Base-by-base conservation (phyloP, 108 stramenopile genomes). In the Cyclostephanos tholiformis region DNA sequence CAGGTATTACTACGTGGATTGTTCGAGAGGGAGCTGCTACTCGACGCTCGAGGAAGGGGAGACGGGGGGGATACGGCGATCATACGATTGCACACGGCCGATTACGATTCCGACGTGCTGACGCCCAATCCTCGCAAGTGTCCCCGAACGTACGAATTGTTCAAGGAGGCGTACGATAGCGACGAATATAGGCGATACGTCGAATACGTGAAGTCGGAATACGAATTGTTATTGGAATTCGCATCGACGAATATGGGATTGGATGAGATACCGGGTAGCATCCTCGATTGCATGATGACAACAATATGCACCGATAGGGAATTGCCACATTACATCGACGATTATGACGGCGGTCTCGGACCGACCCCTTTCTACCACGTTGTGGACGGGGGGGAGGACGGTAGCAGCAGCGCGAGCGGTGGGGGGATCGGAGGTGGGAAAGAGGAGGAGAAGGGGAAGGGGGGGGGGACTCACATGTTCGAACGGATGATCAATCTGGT, bases 241-340 rank as follows among this genome's bases (percentile, higher is more conserved):
- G 73, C 56, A 30, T 16, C 14, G 48, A 52, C 68, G 14, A 59
- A 79, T 23, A 57, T 82, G 67, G 66, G 49, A 13, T 49, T 74
- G 29, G 67, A 76, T n/a, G 46, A 38, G 49, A 59, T 80, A 0
- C 71, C 74, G 13, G 20, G 57, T 4, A 57, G 55, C 46, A 80
- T 82, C 6, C 72, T 91, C 50, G 95, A 96, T 83, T 96, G 96
- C 76, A 62, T 94, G 43, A 95, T 95, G 92, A 93, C 92, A 5
- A 91, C 92, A 0, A 86, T 92, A 25, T 93, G 96, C 65, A 95
- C 89, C 11, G 92, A 91, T 82, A 84, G 93, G 12, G 25, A 79
- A 0, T 48, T 96, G 27, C 96, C 96, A 7, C 78, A 78, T 35
- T 66, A 65, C 5, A 16, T 91, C 5, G 79, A 91, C 71, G 93